These are phyloP conservation scores for Bertia moriformis DNA, from an alignment of 2,329 filamentous ascomycete genomes.

Conservation along the genomic window DNA sequence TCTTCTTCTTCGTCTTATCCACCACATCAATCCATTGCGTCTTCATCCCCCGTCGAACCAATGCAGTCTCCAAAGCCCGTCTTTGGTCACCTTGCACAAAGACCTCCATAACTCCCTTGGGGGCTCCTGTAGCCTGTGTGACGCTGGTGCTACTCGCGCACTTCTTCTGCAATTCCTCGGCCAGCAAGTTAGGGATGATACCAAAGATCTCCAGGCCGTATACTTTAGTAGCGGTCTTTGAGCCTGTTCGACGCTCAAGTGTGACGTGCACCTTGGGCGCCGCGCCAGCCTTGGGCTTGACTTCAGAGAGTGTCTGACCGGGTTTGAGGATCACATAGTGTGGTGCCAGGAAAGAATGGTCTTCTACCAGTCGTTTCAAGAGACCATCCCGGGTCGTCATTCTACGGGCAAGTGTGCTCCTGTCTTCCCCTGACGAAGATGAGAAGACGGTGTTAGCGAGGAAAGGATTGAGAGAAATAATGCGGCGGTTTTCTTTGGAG, in stretches of 20 bases:
- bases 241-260: conserved; percentile 49
- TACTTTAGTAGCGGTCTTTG: conserved; percentile 51
- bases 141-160: conserved; percentile 57
- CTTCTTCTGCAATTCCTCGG: conserved; percentile 51
- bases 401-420: conserved; percentile 28
- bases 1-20: conserved; percentile 56
- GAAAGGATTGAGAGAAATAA: conserved; percentile 45
- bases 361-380: conserved; percentile 4
- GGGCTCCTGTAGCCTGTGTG: conserved; percentile 41
- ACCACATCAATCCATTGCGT: conserved; percentile 46
- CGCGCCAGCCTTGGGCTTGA: conserved; percentile 46
- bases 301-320: conserved; percentile 8
- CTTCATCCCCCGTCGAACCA: conserved; percentile 42
- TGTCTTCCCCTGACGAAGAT: conserved; percentile 25
- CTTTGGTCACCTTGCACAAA: conserved; percentile 55
- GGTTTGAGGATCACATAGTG: conserved; percentile 3
- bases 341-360: conserved; percentile 9
- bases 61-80: conserved; percentile 40
- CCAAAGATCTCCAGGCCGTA: conserved; percentile 46
- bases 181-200: conserved; percentile 41
- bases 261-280: conserved; percentile 43
- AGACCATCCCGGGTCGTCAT: conserved; percentile 8
- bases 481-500: conserved; percentile 40
- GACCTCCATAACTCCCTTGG: conserved; percentile 51
- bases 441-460: conserved; percentile 47